Evolutionary conservation across 2,329 filamentous ascomycete genomes (phyloP).

Genomic region (Botrytis byssoidea): DNA sequence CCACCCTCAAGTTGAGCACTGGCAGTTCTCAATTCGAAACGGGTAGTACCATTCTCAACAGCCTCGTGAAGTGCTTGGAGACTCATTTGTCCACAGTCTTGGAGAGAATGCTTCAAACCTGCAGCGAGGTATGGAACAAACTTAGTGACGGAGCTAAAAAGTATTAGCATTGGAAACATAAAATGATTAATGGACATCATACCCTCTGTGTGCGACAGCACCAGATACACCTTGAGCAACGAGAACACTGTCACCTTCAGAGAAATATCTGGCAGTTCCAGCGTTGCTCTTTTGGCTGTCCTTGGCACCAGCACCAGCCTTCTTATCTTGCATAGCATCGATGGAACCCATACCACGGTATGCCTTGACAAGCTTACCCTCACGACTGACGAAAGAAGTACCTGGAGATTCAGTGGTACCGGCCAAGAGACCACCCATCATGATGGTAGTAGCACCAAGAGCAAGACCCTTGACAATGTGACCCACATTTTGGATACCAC

Average conservation of each 20-base stretch:
- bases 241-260: slow-evolving; percentile 88
- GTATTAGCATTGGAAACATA: slow-evolving; percentile 10
- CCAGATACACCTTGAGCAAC: slow-evolving; percentile 97
- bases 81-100: slow-evolving; percentile 88
- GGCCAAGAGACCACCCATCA: slow-evolving; percentile 98
- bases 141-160: slow-evolving; percentile 69
- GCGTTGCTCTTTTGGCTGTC: slow-evolving; percentile 82
- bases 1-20: slow-evolving; percentile 96
- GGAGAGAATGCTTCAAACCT: slow-evolving; percentile 94
- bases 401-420: slow-evolving; percentile 97
- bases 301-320: slow-evolving; percentile 77
- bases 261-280: slow-evolving; percentile 97
- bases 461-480: slow-evolving; percentile 98
- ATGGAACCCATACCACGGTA: slow-evolving; percentile 99
- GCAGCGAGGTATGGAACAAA: slow-evolving; percentile 95
- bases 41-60: slow-evolving; percentile 71
- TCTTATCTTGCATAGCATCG: slow-evolving; percentile 99
- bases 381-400: slow-evolving; percentile 91
- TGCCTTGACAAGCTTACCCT: slow-evolving; percentile 97
- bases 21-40: slow-evolving; percentile 91
- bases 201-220: slow-evolving; percentile 73
- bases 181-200: slow-evolving; percentile 15
- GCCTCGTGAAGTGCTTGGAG: slow-evolving; percentile 72
- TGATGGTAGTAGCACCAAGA: slow-evolving; percentile 90
- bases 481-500: slow-evolving; percentile 96